phyloP scores from a whole-genome alignment of 768 basidiomycete species.

The Termitomyces sp. region DNA sequence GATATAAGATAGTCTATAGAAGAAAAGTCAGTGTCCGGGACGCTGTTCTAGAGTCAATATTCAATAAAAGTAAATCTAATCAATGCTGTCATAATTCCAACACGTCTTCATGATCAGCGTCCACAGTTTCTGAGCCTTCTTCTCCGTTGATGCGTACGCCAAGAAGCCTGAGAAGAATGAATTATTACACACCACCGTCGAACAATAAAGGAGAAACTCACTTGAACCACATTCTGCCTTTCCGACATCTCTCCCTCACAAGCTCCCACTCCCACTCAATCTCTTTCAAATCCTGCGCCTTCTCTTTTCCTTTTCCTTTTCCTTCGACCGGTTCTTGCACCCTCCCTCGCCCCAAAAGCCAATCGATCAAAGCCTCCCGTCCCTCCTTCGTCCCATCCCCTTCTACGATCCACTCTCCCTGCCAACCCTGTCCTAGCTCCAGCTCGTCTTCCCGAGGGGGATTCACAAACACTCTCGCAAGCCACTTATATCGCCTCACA shows the following conservation, averaged over 20 bases:
- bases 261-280: conserved; percentile 13
- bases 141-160: not conserved
- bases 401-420: conserved; percentile 13
- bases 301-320: conserved; percentile 72
- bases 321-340: conserved; percentile 64
- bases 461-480: conserved; percentile 47
- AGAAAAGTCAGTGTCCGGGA: not conserved
- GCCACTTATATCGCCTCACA: conserved; percentile 66
- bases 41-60: not conserved
- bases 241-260: conserved; percentile 12
- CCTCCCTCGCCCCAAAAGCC: conserved; percentile 34
- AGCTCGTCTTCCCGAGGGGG: conserved; percentile 64
- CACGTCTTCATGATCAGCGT: not conserved
- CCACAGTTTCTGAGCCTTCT: not conserved
- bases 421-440: conserved; percentile 56
- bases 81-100: not conserved
- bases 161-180: not conserved
- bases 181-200: not conserved
- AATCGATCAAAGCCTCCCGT: conserved; percentile 56
- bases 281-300: conserved; percentile 8
- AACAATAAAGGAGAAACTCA: not conserved
- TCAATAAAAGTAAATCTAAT: not conserved
- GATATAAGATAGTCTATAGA: not conserved
- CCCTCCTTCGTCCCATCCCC: conserved; percentile 53
- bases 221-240: conserved; percentile 12